Evolutionary conservation across 345 rosid genomes (phyloP), one percentile per base, ranked within the genome.

Genomic region (Acer campestre): DNA sequence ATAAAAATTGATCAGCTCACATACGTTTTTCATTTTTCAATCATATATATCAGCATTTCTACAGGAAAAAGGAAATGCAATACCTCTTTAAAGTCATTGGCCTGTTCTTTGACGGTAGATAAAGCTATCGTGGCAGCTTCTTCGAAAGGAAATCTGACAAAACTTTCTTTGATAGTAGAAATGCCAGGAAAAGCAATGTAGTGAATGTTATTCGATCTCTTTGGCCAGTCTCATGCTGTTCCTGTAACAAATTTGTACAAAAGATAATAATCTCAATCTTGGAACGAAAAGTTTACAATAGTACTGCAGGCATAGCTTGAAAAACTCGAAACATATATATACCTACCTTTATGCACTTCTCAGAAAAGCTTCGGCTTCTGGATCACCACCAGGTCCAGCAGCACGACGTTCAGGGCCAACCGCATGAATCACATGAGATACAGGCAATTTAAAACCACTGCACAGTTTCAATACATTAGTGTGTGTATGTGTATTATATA

Each of bases 171-270:
- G 38, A 44, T 4, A 38, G 17, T 53, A 49, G 94, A 90, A 63
- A 95, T 88, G 46, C 97, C 98, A 65, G 98, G 88, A 80, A 93
- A 93, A 29, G 98, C 98, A 79, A 95, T 80, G 79, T 84, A 93
- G 63, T 87, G 80, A 74, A 95, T 86, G 75, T 84, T 82, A 83
- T 90, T 93, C n/a, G n/a, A n/a, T n/a, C 67, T 88, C 92, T 82
- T 85, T 91, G 70, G 96, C 98, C 59, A 90, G 82, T 17, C 48
- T 79, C 85, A 92, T 82, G 84, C 96, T 85, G 82, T 88, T 92
- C 81, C 96, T 90, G 94, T 53, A 82, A 79, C 66, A 78, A 80
- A 44, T 14, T 74, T 48, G 64, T 11, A 78, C 63, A 82, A 51
- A 62, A 40, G 8, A 29, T 42, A 70, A 6, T 8, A 44, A 55